A percentile compares a stretch with the other conserved stretches of the same genome.
Conservation (phyloP, 1,139 yeast species). For the Hanseniaspora sp. region DNA sequence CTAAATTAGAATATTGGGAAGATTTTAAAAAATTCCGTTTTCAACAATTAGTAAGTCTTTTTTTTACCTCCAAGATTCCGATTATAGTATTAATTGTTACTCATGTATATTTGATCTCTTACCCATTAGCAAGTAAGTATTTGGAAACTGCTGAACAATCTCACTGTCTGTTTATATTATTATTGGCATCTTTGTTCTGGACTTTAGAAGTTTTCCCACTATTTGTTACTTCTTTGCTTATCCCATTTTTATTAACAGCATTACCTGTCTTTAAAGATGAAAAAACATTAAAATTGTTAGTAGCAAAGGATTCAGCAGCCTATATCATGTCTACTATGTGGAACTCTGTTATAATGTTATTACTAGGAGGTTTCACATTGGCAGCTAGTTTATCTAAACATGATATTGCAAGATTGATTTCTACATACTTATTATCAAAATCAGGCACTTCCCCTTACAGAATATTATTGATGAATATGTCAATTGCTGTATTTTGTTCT, state of each 20-base stretch:
- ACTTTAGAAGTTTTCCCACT: constrained; percentile 88
- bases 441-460: constrained; percentile 81
- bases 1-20: constrained; percentile 1
- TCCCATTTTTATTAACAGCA: constrained; percentile 69
- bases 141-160: constrained; percentile 53
- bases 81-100: constrained; percentile 39
- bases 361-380: constrained; percentile 84
- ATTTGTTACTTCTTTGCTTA: constrained; percentile 68
- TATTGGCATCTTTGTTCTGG: constrained; percentile 75
- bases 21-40: constrained; percentile 1
- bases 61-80: constrained; percentile 24
- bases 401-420: constrained; percentile 72
- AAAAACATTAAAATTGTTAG: constrained; percentile 39
- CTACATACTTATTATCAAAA: constrained; percentile 65
- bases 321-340: constrained; percentile 81
- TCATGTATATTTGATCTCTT: constrained; percentile 40
- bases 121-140: constrained; percentile 38
- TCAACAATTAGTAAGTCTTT: constrained; percentile 14
- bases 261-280: constrained; percentile 56
- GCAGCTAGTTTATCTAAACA: constrained; percentile 91
- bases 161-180: constrained; percentile 72
- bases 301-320: constrained; percentile 58
- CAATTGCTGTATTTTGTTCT: constrained; percentile 69
- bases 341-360: constrained; percentile 82
- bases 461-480: constrained; percentile 69